Base-by-base conservation (phyloP, 345 rosid genomes). In the Populus pruinosa region DNA sequence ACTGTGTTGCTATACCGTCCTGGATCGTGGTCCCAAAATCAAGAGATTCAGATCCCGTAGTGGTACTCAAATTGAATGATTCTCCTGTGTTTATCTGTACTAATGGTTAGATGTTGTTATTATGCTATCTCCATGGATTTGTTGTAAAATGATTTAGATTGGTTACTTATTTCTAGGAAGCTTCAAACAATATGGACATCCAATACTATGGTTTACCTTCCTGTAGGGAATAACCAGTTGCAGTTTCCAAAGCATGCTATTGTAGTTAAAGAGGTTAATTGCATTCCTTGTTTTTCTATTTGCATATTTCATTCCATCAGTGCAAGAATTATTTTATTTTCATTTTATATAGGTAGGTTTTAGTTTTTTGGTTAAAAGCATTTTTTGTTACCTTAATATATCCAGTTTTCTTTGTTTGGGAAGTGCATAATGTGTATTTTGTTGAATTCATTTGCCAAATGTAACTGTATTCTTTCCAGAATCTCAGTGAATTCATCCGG, bases 41-140 rank as follows among this genome's bases (percentile, higher is more conserved):
- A 72, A 91, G 90, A 87, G 91, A 92, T 81, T 90, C 98, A 41
- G 98, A 96, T 82, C 99, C 99, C 73, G 91, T 96, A 16, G 99
- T 94, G 98, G 99, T 96, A 96, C 77, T 80, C 78, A 50, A 76
- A 74, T 72, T 75, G 82, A 79, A 74, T 78, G 61, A 68, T 69
- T 72, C 74, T 85, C 68, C 62, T 50, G 63, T 69, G 68, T 81
- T 85, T 78, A 59, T 81, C 78, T 72, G 35, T 79, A 71, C 50
- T 72, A 77, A 75, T 76, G 81, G 74, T 79, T 82, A 68, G 77
- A 84, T 80, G 78, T 78, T 80, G 78, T 78, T 76, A 76, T 73
- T 63, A 29, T 75, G 17, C 65, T 10, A 49, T 74, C 38, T 73
- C 72, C n/a, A 79, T 53, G 43, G 56, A 77, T 72, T 43, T 83